Conservation (phyloP, 768 basidiomycete genomes). For the Boletus rubescentipes region DNA sequence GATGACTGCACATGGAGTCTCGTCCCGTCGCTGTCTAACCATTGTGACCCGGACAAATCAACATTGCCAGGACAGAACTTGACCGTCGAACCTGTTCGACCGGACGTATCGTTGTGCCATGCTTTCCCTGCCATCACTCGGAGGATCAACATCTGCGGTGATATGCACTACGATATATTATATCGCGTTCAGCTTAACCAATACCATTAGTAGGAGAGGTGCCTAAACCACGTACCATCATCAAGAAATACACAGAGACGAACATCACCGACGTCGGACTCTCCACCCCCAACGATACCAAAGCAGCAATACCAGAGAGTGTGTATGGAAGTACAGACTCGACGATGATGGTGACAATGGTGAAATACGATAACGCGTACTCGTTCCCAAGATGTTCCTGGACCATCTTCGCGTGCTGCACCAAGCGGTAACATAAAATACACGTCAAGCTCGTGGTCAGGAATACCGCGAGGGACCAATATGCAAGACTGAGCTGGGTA, state of each 20-base stretch:
- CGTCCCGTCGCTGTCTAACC: too few relatives aligned
- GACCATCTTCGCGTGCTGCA: constrained; percentile 7
- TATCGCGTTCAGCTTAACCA: neutral
- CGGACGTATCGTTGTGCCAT: constrained; percentile 8
- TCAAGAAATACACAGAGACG: constrained; percentile 10
- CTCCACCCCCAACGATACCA: constrained; percentile 7
- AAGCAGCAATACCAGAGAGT: constrained; percentile 3
- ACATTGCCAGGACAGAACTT: neutral
- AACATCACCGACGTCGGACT: constrained; percentile 14
- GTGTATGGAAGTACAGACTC: constrained; percentile 10
- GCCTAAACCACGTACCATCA: constrained; percentile 12
- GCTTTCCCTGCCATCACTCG: constrained; percentile 16
- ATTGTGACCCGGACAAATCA: neutral
- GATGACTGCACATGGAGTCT: neutral
- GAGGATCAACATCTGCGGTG: constrained; percentile 23
- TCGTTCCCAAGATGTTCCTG: constrained; percentile 3
- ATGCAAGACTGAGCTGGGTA: constrained; percentile 7
- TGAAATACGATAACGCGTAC: constrained; percentile 10
- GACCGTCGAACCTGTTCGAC: neutral
- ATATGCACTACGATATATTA: constrained; percentile 15
- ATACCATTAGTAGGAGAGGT: neutral
- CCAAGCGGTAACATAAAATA: constrained; percentile 16
- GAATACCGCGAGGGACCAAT: constrained; percentile 5
- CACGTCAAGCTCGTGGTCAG: neutral
- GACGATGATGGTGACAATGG: constrained; percentile 8